These are phyloP conservation scores for Cnidoscolus chayamansa DNA, from an alignment of 441 rosid species.

Conservation along the genomic window DNA sequence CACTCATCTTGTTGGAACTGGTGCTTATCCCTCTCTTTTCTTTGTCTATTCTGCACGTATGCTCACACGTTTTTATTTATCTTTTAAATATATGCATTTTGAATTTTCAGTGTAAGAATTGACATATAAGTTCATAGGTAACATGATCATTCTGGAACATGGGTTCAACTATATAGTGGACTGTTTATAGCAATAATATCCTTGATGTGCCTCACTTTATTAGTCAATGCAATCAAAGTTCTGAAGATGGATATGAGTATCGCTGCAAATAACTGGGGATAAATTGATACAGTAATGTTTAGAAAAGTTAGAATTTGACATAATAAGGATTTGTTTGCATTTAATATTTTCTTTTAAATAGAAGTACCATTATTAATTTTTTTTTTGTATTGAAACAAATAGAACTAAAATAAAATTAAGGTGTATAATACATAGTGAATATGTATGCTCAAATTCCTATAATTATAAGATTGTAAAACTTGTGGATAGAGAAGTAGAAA, in stretches of 20 bases:
- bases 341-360: background rate
- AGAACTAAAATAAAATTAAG: background rate
- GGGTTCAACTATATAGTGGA: background rate
- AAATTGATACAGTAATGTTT: background rate
- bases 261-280: background rate
- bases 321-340: background rate
- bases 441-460: background rate
- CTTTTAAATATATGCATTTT: background rate
- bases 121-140: background rate
- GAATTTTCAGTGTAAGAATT: slow-evolving; percentile 5
- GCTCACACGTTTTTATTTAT: background rate
- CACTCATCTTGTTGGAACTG: slow-evolving; percentile 61
- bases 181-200: background rate
- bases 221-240: background rate
- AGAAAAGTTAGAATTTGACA: background rate
- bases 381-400: background rate
- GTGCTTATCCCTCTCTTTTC: slow-evolving; percentile 32
- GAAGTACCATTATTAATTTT: background rate
- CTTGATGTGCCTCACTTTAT: background rate
- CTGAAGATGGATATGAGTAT: background rate
- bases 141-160: background rate
- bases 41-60: background rate
- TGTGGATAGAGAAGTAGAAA: background rate
- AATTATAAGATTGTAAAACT: background rate
- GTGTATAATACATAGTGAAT: background rate